These are phyloP conservation scores for Coleophoma eucalyptorum DNA, from an alignment of 2,329 filamentous ascomycete species.

Conservation along the genomic window DNA sequence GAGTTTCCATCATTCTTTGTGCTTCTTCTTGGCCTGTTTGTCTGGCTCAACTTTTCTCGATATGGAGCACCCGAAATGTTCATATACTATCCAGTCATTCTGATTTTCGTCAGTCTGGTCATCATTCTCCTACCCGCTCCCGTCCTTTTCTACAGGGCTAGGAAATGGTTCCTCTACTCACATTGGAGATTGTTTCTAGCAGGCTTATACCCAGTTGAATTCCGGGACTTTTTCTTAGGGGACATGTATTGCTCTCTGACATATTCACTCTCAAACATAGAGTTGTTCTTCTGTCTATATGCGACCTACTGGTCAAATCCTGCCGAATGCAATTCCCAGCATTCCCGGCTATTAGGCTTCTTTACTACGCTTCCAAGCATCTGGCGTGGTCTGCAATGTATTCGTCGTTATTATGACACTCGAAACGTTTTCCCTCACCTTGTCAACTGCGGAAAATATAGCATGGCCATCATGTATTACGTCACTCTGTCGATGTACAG, in stretches of 20 bases:
- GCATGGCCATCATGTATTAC: slow-evolving; percentile 76
- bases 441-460: slow-evolving; percentile 89
- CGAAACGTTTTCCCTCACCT: slow-evolving; percentile 87
- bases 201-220: slow-evolving; percentile 89
- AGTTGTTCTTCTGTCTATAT: slow-evolving; percentile 93
- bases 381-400: slow-evolving; percentile 86
- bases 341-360: slow-evolving; percentile 83
- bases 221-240: slow-evolving; percentile 94
- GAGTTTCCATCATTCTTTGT: slow-evolving; percentile 86
- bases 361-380: slow-evolving; percentile 79
- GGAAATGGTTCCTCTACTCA: slow-evolving; percentile 86
- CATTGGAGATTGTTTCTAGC: slow-evolving; percentile 83
- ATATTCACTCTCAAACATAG: slow-evolving; percentile 87
- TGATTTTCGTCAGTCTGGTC: slow-evolving; percentile 64
- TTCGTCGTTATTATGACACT: slow-evolving; percentile 86
- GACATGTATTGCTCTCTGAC: slow-evolving; percentile 97
- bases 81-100: slow-evolving; percentile 80
- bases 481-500: slow-evolving; percentile 80
- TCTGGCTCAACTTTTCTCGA: slow-evolving; percentile 85
- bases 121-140: slow-evolving; percentile 75
- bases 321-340: slow-evolving; percentile 74
- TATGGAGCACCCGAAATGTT: slow-evolving; percentile 66
- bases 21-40: slow-evolving; percentile 70
- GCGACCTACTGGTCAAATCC: slow-evolving; percentile 72
- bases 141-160: slow-evolving; percentile 69